Percentiles rank a stretch among this genome's conserved stretches.
Evolutionary conservation across 495 filamentous ascomycete genomes (phyloP).

Genomic region (Tricharina praecox): DNA sequence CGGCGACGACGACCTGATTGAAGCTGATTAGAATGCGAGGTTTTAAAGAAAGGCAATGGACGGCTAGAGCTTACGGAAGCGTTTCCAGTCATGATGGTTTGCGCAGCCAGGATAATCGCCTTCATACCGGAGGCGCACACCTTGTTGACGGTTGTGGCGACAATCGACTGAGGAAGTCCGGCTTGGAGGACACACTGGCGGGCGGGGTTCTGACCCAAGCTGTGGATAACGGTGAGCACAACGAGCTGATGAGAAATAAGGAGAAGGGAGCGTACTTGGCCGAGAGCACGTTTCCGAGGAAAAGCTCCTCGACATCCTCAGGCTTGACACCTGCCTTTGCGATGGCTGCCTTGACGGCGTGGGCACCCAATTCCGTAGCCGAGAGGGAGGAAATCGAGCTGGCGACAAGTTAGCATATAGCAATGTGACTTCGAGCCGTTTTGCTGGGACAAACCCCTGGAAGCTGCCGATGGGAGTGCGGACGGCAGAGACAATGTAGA

Average conservation of each 20-base stretch:
- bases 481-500: constrained; percentile 87
- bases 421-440: no score
- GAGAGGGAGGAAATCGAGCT: constrained; percentile 72
- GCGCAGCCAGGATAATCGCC: constrained; percentile 82
- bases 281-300: constrained; percentile 94
- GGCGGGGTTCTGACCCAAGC: constrained; percentile 90
- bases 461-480: constrained; percentile 88
- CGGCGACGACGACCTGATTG: constrained; percentile 67
- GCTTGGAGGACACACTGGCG: constrained; percentile 82
- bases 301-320: constrained; percentile 80
- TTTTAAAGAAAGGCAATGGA: no score
- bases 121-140: constrained; percentile 91
- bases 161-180: constrained; percentile 57
- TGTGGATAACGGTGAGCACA: constrained; percentile 30
- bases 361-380: constrained; percentile 72
- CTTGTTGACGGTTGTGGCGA: constrained; percentile 94
- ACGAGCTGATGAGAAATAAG: not conserved
- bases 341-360: constrained; percentile 83
- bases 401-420: no score
- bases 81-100: constrained; percentile 90
- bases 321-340: constrained; percentile 70
- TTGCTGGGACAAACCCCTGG: constrained; percentile 60
- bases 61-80: constrained; percentile 46
- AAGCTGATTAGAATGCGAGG: no score
- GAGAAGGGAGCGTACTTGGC: constrained; percentile 50